Percentiles rank a stretch among this genome's conserved stretches.
These are phyloP conservation scores for Oxyria digyna DNA, from an alignment of 148 eudicot genomes.

Conservation along the genomic window DNA sequence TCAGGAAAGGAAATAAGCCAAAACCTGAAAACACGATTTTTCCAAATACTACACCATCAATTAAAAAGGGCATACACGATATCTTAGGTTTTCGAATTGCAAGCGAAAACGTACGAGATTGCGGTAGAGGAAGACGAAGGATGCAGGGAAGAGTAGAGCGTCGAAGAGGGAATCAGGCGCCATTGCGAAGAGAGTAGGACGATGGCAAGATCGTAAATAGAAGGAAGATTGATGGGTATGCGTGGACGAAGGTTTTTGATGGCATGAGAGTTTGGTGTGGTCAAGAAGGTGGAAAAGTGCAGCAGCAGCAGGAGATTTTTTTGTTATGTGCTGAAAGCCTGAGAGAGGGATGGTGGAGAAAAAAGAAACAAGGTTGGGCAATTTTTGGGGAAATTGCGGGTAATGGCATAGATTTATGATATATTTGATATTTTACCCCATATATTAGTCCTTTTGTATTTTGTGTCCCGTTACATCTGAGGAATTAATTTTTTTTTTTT, in stretches of 20 bases:
- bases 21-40: neutral
- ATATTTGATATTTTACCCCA: no score
- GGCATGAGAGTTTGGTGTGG: slow-evolving; percentile 1
- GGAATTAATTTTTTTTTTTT: no score
- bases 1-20: neutral
- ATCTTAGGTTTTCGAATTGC: neutral
- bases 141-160: neutral
- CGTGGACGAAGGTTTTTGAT: neutral
- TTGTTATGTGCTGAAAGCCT: neutral
- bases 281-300: neutral
- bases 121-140: neutral
- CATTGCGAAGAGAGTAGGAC: neutral
- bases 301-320: neutral
- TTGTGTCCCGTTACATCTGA: no score
- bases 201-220: neutral
- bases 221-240: neutral
- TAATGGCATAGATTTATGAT: neutral
- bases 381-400: neutral
- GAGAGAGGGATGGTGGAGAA: neutral
- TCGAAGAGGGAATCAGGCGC: neutral
- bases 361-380: neutral
- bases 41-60: neutral
- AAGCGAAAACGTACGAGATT: neutral
- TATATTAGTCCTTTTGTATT: no score
- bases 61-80: neutral